A percentile compares a stretch with the other conserved stretches of the same genome.
These are phyloP conservation scores for Liquidambar formosana DNA, from an alignment of 164 flowering plant genomes.

Conservation along the genomic window DNA sequence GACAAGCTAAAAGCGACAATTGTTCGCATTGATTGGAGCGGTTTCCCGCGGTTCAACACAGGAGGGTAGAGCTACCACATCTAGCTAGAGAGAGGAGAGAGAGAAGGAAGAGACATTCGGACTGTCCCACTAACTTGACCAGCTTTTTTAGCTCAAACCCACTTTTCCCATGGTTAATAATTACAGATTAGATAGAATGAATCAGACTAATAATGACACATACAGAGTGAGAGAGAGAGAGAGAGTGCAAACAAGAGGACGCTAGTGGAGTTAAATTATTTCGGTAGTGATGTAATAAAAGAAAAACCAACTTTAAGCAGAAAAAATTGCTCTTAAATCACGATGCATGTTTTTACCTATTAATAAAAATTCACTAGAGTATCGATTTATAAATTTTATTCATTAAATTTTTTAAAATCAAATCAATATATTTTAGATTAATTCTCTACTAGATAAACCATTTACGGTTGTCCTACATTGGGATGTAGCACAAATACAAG, in stretches of 20 bases:
- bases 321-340: no score
- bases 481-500: no score
- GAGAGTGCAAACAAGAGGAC: background rate
- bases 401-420: no score
- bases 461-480: no score
- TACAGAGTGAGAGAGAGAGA: conserved; percentile 12
- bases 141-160: background rate
- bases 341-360: no score
- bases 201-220: conserved; percentile 25
- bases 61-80: background rate
- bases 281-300: background rate
- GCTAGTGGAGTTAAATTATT: background rate
- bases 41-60: background rate
- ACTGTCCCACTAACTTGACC: background rate
- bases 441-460: no score
- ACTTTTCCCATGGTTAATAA: conserved; percentile 19
- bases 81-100: background rate
- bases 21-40: conserved; percentile 11
- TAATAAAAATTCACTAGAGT: no score
- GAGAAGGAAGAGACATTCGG: background rate
- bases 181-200: conserved; percentile 35
- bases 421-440: no score
- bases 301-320: no score
- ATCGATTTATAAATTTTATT: no score
- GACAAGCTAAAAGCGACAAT: conserved; percentile 3